Percentiles rank a stretch among this genome's conserved stretches.
phyloP scores from a whole-genome alignment of 805 yeast genomes.

The Kazachstania africana region DNA sequence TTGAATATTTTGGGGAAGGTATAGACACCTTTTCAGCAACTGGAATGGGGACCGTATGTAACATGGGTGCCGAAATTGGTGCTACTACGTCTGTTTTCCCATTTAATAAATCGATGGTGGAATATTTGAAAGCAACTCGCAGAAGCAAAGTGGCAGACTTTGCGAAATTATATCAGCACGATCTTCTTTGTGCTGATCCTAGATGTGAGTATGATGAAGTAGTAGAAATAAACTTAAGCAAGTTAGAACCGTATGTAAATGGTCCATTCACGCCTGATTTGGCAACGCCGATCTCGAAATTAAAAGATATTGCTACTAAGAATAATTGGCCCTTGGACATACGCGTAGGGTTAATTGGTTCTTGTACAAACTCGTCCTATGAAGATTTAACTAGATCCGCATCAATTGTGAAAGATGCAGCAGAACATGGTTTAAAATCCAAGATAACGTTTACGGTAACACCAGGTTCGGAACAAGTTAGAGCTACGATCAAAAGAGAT shows the following conservation, averaged over 20 bases:
- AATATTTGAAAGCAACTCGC: constrained; percentile 76
- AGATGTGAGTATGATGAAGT: constrained; percentile 91
- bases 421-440: constrained; percentile 79
- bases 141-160: constrained; percentile 77
- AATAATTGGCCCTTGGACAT: constrained; percentile 91
- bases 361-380: constrained; percentile 97
- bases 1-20: constrained; percentile 95
- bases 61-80: constrained; percentile 99
- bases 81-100: constrained; percentile 98
- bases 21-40: constrained; percentile 87
- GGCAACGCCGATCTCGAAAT: constrained; percentile 85
- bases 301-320: constrained; percentile 71
- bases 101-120: constrained; percentile 79
- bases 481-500: constrained; percentile 96
- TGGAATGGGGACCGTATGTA: constrained; percentile 98
- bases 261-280: constrained; percentile 99
- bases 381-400: constrained; percentile 98
- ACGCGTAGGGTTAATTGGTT: constrained; percentile 92
- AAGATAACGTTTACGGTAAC: constrained; percentile 88
- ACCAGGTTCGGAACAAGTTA: constrained; percentile 96
- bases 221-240: constrained; percentile 78
- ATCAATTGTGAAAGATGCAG: constrained; percentile 84
- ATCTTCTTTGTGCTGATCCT: constrained; percentile 72
- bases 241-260: constrained; percentile 89
- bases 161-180: constrained; percentile 59